Evolutionary conservation across 2,329 filamentous ascomycete species (phyloP).

Genomic region (Pseudogymnoascus sp.): DNA sequence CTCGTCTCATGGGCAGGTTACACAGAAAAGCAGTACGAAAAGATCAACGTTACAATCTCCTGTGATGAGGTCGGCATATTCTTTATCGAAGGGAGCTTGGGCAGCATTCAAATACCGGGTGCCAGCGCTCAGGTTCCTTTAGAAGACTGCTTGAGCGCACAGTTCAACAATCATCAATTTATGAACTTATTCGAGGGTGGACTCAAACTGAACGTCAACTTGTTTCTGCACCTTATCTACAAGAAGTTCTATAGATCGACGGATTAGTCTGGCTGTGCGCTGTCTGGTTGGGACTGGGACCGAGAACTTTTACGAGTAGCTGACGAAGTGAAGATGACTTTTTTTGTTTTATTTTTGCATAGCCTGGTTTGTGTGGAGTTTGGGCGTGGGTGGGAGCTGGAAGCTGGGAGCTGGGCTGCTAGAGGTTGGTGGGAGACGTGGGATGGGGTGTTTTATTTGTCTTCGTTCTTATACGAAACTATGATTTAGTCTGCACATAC

Average conservation of each 20-base stretch:
- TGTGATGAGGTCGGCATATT: conserved; percentile 94
- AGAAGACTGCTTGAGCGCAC: conserved; percentile 89
- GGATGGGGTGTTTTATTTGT: conserved; percentile 5
- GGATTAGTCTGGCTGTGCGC: neutral
- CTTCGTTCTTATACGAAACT: neutral
- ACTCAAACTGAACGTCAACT: conserved; percentile 87
- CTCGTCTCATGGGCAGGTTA: conserved; percentile 87
- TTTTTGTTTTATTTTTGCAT: conserved; percentile 5
- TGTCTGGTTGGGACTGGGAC: neutral
- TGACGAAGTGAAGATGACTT: neutral
- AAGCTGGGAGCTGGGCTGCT: neutral
- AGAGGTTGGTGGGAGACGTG: neutral
- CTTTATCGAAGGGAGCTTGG: conserved; percentile 80
- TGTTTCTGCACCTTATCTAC: conserved; percentile 93
- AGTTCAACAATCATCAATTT: conserved; percentile 95
- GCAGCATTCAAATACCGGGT: conserved; percentile 92
- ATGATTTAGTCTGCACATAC: conserved; percentile 8
- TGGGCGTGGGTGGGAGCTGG: conserved; percentile 1
- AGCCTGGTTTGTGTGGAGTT: conserved; percentile 9
- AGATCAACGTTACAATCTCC: conserved; percentile 88
- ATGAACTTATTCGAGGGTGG: conserved; percentile 86
- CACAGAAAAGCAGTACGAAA: conserved; percentile 75
- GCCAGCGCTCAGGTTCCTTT: conserved; percentile 83
- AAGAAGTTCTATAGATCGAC: conserved; percentile 88
- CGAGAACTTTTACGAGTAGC: neutral